Evolutionary conservation across 495 filamentous ascomycete species (phyloP).

Genomic region (Saxophila tyrrhenica): DNA sequence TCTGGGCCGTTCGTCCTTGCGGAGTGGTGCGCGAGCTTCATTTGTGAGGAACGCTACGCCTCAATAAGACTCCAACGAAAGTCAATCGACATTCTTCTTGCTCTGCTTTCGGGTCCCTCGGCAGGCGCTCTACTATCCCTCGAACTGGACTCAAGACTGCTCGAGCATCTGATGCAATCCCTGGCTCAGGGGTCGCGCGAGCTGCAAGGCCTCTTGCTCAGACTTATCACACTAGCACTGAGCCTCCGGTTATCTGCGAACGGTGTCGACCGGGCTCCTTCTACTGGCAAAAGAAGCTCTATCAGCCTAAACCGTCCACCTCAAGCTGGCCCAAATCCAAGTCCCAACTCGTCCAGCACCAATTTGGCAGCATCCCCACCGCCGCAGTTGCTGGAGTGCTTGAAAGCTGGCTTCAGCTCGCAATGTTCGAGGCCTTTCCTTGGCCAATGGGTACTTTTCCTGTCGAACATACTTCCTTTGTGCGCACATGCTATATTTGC

Average conservation of each 20-base stretch:
- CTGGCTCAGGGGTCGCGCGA: background rate
- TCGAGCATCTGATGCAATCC: conserved; percentile 1
- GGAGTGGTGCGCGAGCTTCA: background rate
- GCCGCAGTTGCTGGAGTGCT: conserved; percentile 63
- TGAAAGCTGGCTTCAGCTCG: conserved; percentile 71
- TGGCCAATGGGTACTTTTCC: conserved; percentile 80
- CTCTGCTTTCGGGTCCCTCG: background rate
- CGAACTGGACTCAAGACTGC: conserved; percentile 3
- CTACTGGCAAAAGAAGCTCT: conserved; percentile 1
- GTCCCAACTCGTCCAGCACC: background rate
- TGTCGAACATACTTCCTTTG: conserved; percentile 74
- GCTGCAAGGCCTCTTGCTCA: conserved; percentile 9
- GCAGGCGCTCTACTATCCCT: background rate
- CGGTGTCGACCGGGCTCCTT: background rate
- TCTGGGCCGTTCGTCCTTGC: background rate
- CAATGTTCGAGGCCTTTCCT: conserved; percentile 61
- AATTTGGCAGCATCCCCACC: conserved; percentile 40
- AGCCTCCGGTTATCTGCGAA: background rate
- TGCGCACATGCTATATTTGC: conserved; percentile 79
- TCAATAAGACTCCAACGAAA: background rate
- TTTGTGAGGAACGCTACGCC: background rate
- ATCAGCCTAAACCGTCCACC: background rate
- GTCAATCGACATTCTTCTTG: background rate
- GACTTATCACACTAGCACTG: conserved; percentile 2
- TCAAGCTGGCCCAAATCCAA: background rate